Evolutionary conservation across 371 early-diverging fungal genomes (phyloP), one percentile per base, ranked within the genome.

Genomic region (Mucor piriformis): DNA sequence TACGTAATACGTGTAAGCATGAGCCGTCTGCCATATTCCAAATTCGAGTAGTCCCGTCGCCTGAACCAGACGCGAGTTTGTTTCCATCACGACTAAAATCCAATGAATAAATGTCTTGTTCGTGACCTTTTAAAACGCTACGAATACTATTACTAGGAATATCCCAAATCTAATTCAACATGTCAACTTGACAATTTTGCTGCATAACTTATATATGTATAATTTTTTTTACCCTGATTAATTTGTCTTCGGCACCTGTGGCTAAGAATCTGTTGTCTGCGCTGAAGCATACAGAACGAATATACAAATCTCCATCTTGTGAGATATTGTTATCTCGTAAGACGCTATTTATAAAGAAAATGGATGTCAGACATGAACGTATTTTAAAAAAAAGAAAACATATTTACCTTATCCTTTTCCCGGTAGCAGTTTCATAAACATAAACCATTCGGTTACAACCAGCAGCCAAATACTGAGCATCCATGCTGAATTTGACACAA

Each of bases 191-290:
- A n/a, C n/a, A n/a, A n/a, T n/a, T n/a, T n/a, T n/a, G n/a, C n/a
- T n/a, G n/a, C n/a, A n/a, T n/a, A n/a, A n/a, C n/a, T n/a, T n/a
- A n/a, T n/a, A n/a, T n/a, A n/a, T n/a, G n/a, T n/a, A n/a, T n/a
- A n/a, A n/a, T n/a, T n/a, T n/a, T n/a, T n/a, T n/a, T n/a, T n/a
- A n/a, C n/a, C 42, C 97, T 86, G 57, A 98, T 94, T 52, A 92
- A 86, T 67, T 87, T 94, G 68, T 99, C 99, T 70, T 98, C 97
- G 5, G 96, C 97, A 34, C 99, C 99, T 3, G 99, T 96, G 8
- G 98, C 99, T 29, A 99, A 82, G 61, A 73, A 90, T 49, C 83
- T 87, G 54, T 92, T 91, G 70, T 97, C 97, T 15, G 96, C 95
- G 61, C 95, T 95, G 66, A 99, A 99, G 73, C 94, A 94, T 25